Evolutionary conservation across 805 yeast genomes (phyloP), one percentile per base, ranked within the genome.

Genomic region (Candida alai): DNA sequence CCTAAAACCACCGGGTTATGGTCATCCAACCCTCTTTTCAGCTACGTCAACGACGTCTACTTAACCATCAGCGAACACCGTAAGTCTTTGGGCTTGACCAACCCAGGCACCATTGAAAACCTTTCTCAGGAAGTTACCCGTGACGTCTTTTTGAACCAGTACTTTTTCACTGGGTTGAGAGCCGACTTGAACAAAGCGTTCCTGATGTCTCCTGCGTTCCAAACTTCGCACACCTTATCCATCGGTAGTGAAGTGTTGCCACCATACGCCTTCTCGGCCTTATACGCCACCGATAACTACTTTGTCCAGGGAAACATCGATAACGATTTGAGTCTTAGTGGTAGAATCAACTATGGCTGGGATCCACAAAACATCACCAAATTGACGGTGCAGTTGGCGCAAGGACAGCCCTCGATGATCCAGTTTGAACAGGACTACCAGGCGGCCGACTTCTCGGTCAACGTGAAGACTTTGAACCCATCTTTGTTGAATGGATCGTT

Each of bases 371-470:
- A 80, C 61, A 68, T 82, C 52, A 76, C 95, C 41, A 89, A 88
- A 67, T 76, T 84, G 42, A 86, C 94, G 52, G 70, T 88, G 60
- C 97, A 90, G 70, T 70, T 88, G 48, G 85, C 94, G 49, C 70
- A 80, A 44, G 85, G 82, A 45, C 96, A 89, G 68, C 96, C 93
- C 45, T 71, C 93, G 39, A 87, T 90, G 95, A 74, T 84, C 44
- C 97, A 93, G 69, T 71, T 90, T 50, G 98, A 93, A 73, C 97
- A 93, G 61, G 98, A 93, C 63, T 82, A 78, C 68, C 90, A 84
- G 65, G 96, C 90, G 41, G 63, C 74, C 37, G 98, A 93, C 60
- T 88, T 78, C 58, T 81, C 95, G 32, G 61, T 89, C 57, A 89
- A 89, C 72, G 70, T 93, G 57, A 94, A 93, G 70, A 73, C 94